Evolutionary conservation across 805 yeast genomes (phyloP), one percentile per base, ranked within the genome.

Genomic region (Pichia nanzhaoensis): DNA sequence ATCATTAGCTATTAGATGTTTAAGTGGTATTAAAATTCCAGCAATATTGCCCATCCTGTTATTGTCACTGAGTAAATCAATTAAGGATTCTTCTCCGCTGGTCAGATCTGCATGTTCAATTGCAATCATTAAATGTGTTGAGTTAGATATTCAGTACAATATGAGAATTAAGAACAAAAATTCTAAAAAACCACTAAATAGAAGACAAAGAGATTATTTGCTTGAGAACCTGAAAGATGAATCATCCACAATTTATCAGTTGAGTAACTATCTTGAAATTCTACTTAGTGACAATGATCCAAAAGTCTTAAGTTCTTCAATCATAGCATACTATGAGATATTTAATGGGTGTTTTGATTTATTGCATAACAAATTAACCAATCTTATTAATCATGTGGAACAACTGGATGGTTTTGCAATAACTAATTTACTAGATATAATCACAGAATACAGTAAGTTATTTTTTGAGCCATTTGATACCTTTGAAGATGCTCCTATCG

Each of bases 41-140:
- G 85, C 91, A 7, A 82, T 93, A 34, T 73, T 82, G 18, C 93
- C 96, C 0, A 86, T 93, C 39, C 71, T 89, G 14, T 59, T 82
- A 5, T 69, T 89, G 34, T 84, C 93, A 31, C 70, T 91, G 51
- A 81, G 81, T 51, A 77, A 85, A 55, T 71, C 84, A 6, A 64
- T 76, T 3, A 63, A 73, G 8, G 99, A 93, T 57, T 71, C 80
- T 3, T 80, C 93, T 8, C 80, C 95, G 0, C 58, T 74, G 14
- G 99, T 93, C 3, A 73, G 98, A 51, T 68, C 82, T 30, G 83
- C 95, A 2, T 77, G 91, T 2, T 89, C 91, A 2, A 71, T 83
- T 39, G 85, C 95, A 0, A 70, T 89, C 28, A 73, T 79, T 4
- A 87, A 84, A 49, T 73, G 73, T 21, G 69, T 64, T 53, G 51